These are phyloP conservation scores for Aspergillus nomiae DNA, from an alignment of 2,329 filamentous ascomycete species.

Conservation along the genomic window DNA sequence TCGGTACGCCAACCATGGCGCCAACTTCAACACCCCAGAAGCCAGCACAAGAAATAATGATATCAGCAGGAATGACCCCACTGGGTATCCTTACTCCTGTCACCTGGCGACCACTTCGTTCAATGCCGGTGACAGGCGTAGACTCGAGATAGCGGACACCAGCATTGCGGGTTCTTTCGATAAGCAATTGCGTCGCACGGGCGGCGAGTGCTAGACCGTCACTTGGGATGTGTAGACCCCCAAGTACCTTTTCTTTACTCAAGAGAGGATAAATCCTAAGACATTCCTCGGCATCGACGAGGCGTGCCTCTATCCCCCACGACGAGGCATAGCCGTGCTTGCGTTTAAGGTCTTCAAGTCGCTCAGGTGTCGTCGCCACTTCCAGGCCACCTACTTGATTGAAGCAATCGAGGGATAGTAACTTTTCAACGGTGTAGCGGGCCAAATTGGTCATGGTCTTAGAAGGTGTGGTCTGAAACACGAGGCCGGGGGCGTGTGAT, in stretches of 20 bases:
- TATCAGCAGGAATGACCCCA: slow-evolving; percentile 58
- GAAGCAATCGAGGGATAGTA: slow-evolving; percentile 59
- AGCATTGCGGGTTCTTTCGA: slow-evolving; percentile 58
- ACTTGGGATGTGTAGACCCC: slow-evolving; percentile 61
- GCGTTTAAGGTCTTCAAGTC: slow-evolving; percentile 63
- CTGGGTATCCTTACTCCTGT: slow-evolving; percentile 58
- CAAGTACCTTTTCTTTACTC: slow-evolving; percentile 56
- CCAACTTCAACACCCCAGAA: slow-evolving; percentile 69
- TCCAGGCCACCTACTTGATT: slow-evolving; percentile 66
- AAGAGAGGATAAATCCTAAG: slow-evolving; percentile 57
- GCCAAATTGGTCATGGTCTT: slow-evolving; percentile 58
- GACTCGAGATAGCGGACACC: slow-evolving; percentile 60
- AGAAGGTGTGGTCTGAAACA: slow-evolving; percentile 61
- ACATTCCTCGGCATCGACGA: slow-evolving; percentile 58
- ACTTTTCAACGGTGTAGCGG: slow-evolving; percentile 63
- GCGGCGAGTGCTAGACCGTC: slow-evolving; percentile 65
- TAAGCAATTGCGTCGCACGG: slow-evolving; percentile 62
- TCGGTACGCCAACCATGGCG: slow-evolving; percentile 59
- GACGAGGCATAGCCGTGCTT: slow-evolving; percentile 63
- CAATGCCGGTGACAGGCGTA: slow-evolving; percentile 62
- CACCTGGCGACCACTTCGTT: slow-evolving; percentile 51
- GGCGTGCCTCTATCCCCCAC: slow-evolving; percentile 60
- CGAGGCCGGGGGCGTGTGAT: slow-evolving; percentile 65
- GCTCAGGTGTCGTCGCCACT: slow-evolving; percentile 61
- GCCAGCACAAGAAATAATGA: slow-evolving; percentile 64